Evolutionary conservation across 768 basidiomycete species (phyloP).

Genomic region (Russula virescens): DNA sequence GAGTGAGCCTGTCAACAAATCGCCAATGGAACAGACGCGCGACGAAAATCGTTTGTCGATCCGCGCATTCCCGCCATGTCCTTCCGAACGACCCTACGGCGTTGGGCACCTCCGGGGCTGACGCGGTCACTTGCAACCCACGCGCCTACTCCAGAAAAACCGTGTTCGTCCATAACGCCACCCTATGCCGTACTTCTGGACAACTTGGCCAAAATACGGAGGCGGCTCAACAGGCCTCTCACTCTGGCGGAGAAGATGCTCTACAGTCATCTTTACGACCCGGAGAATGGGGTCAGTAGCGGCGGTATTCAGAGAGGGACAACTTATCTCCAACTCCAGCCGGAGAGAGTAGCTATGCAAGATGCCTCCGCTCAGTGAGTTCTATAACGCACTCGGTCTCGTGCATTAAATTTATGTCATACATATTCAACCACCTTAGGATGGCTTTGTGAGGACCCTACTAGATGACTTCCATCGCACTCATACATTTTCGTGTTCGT

Average conservation of each 20-base stretch:
- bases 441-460: constrained; percentile 65
- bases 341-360: constrained; percentile 97
- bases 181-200: constrained; percentile 68
- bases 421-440: constrained; percentile 34
- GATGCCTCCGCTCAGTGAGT: constrained; percentile 87
- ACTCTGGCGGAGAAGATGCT: constrained; percentile 98
- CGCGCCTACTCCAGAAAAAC: constrained; percentile 42
- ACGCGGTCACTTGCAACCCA: constrained; percentile 35
- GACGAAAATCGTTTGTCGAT: not conserved
- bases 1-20: not conserved
- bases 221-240: constrained; percentile 67
- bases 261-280: constrained; percentile 85
- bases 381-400: not conserved
- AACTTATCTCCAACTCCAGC: constrained; percentile 82
- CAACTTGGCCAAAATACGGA: constrained; percentile 65
- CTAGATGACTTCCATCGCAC: constrained; percentile 25
- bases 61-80: constrained; percentile 15
- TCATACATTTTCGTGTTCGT: not conserved
- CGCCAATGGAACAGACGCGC: not conserved
- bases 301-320: constrained; percentile 73
- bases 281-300: constrained; percentile 57
- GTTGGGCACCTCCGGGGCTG: not conserved
- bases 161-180: constrained; percentile 74
- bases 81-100: constrained; percentile 7
- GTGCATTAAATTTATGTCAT: constrained; percentile 1